Conservation (phyloP, 2,329 filamentous ascomycete species). For the Aureobasidium melanogenum region DNA sequence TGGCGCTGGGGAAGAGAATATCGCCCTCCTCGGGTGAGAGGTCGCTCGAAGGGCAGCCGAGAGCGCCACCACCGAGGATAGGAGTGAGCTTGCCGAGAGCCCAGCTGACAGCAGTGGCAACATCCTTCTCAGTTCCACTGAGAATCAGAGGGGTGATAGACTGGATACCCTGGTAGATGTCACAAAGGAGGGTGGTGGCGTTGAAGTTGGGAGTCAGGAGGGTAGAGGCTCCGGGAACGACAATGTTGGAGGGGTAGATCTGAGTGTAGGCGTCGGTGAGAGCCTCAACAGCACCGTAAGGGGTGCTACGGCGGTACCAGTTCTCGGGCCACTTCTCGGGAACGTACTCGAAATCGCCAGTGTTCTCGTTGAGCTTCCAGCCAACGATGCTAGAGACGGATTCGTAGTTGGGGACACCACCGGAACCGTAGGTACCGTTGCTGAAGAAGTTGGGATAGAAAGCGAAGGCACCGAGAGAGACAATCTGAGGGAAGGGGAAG, state of each 20-base stretch:
- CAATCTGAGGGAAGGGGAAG: constrained; percentile 26
- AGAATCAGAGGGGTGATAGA: constrained; percentile 27
- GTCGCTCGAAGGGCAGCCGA: constrained; percentile 25
- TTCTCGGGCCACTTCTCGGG: constrained; percentile 22
- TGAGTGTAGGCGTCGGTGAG: constrained; percentile 25
- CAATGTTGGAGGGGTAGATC: constrained; percentile 28
- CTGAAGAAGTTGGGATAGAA: constrained; percentile 27
- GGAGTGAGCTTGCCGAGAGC: constrained; percentile 25
- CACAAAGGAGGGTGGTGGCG: constrained; percentile 25
- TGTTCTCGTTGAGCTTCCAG: constrained; percentile 18
- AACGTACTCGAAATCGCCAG: constrained; percentile 23
- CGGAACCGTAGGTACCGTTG: constrained; percentile 28
- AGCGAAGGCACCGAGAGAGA: constrained; percentile 21
- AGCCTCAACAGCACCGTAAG: constrained; percentile 23
- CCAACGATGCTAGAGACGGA: constrained; percentile 23
- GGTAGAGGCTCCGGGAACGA: constrained; percentile 23
- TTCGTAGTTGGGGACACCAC: constrained; percentile 28
- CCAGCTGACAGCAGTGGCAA: constrained; percentile 21
- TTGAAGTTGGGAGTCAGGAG: constrained; percentile 27
- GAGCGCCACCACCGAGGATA: constrained; percentile 22
- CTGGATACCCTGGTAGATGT: constrained; percentile 28
- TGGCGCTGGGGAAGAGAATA: constrained; percentile 23
- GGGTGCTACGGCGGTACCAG: constrained; percentile 23
- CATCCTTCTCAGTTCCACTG: constrained; percentile 19
- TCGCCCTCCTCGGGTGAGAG: constrained; percentile 19